Conservation (phyloP, 768 basidiomycete genomes). For the Boletus barrowsii region DNA sequence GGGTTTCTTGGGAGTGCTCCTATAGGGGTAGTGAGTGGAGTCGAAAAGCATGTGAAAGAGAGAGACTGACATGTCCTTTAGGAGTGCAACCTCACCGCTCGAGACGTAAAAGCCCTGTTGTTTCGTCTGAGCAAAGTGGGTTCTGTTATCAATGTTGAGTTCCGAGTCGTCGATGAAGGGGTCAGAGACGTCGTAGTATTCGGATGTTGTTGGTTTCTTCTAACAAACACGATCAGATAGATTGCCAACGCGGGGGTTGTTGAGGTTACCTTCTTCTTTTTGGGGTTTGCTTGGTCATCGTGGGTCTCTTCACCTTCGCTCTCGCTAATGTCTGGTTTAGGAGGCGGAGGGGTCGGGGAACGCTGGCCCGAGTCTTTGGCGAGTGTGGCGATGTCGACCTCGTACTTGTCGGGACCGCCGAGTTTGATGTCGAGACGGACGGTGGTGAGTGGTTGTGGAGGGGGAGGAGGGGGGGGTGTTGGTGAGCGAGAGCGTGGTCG, state of each 20-base stretch:
- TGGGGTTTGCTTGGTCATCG: constrained; percentile 32
- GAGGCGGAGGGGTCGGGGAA: constrained; percentile 50
- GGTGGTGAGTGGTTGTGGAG: constrained; percentile 53
- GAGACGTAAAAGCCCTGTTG: constrained; percentile 94
- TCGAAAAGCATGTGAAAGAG: neutral
- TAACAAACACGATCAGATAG: constrained; percentile 19
- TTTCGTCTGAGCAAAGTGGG: constrained; percentile 86
- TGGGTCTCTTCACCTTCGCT: constrained; percentile 49
- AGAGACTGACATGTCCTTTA: constrained; percentile 62
- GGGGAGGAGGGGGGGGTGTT: constrained; percentile 40
- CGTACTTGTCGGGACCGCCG: constrained; percentile 73
- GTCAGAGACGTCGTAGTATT: constrained; percentile 89
- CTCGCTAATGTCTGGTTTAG: constrained; percentile 52
- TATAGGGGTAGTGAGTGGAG: constrained; percentile 21
- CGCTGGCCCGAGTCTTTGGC: constrained; percentile 68
- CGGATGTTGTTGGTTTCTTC: constrained; percentile 54
- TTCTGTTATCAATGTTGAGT: constrained; percentile 84
- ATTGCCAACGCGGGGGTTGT: neutral
- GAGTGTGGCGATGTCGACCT: constrained; percentile 58
- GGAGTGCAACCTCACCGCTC: constrained; percentile 79
- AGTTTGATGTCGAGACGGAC: constrained; percentile 67
- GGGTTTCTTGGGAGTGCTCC: constrained; percentile 65
- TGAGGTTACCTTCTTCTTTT: constrained; percentile 38
- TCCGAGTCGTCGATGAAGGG: constrained; percentile 99
- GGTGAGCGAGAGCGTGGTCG: constrained; percentile 54